Conservation (phyloP, 176 grass and related monocot genomes). For the Miscanthus lutarioriparius region DNA sequence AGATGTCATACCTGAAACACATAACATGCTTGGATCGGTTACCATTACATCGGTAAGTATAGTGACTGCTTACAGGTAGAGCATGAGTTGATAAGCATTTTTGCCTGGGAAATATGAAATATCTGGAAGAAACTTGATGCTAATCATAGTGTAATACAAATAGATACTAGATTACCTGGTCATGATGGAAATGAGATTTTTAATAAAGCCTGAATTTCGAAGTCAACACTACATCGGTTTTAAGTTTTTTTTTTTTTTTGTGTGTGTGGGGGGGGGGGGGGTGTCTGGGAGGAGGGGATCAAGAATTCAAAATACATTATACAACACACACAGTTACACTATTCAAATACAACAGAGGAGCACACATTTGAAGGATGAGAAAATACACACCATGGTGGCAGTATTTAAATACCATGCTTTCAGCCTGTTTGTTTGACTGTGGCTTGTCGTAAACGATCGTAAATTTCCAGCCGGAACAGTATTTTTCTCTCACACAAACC, state of each 20-base stretch:
- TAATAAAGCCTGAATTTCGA: not conserved
- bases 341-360: conserved; percentile 6
- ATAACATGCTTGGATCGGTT: not conserved
- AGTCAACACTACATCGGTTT: not conserved
- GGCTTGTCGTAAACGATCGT: too few relatives aligned
- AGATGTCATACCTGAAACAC: too few relatives aligned
- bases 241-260: too few relatives aligned
- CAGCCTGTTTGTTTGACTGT: too few relatives aligned
- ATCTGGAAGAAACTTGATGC: not conserved
- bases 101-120: conserved; percentile 2
- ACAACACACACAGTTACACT: conserved; percentile 29
- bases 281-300: not conserved
- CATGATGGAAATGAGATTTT: not conserved
- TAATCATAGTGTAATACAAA: not conserved
- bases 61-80: conserved; percentile 18
- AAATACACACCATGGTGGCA: conserved; percentile 30
- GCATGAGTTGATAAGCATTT: not conserved
- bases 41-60: not conserved
- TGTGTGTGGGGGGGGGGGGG: too few relatives aligned
- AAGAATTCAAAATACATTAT: conserved; percentile 14
- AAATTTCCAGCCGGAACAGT: too few relatives aligned
- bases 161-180: not conserved
- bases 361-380: conserved; percentile 31
- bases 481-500: too few relatives aligned
- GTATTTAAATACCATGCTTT: conserved; percentile 16